Evolutionary conservation across 805 yeast species (phyloP).

Genomic region (Yamadazyma scolyti): DNA sequence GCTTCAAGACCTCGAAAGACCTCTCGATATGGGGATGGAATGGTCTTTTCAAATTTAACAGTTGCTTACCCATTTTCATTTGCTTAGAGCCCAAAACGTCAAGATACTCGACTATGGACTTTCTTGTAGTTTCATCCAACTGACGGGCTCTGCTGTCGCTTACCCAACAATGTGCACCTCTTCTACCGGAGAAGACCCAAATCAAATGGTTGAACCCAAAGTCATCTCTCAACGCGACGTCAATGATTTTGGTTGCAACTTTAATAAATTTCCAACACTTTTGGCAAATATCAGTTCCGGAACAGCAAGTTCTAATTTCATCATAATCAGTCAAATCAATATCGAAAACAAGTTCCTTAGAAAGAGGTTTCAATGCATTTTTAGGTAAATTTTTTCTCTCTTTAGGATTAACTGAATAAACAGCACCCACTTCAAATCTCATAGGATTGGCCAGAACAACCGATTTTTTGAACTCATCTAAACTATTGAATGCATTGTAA

Average conservation of each 20-base stretch:
- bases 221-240: constrained; percentile 71
- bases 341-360: constrained; percentile 91
- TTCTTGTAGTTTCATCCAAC: constrained; percentile 68
- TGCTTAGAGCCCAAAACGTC: constrained; percentile 54
- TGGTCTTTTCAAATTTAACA: constrained; percentile 65
- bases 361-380: constrained; percentile 70
- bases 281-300: constrained; percentile 75
- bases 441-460: constrained; percentile 75
- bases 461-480: constrained; percentile 73
- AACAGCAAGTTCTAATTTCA: constrained; percentile 88
- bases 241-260: constrained; percentile 75
- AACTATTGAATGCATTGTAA: constrained; percentile 68
- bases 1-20: constrained; percentile 63
- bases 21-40: constrained; percentile 85
- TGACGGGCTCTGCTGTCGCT: constrained; percentile 79
- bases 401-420: constrained; percentile 83
- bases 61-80: constrained; percentile 38
- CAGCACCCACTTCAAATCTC: constrained; percentile 94
- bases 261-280: constrained; percentile 94
- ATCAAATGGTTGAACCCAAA: constrained; percentile 83
- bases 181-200: constrained; percentile 97
- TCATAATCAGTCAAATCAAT: constrained; percentile 98
- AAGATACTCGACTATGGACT: constrained; percentile 79
- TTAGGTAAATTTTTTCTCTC: constrained; percentile 76
- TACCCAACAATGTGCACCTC: constrained; percentile 99